phyloP scores from a whole-genome alignment of 2,329 filamentous ascomycete genomes.

The Teratosphaeria zuluensis region DNA sequence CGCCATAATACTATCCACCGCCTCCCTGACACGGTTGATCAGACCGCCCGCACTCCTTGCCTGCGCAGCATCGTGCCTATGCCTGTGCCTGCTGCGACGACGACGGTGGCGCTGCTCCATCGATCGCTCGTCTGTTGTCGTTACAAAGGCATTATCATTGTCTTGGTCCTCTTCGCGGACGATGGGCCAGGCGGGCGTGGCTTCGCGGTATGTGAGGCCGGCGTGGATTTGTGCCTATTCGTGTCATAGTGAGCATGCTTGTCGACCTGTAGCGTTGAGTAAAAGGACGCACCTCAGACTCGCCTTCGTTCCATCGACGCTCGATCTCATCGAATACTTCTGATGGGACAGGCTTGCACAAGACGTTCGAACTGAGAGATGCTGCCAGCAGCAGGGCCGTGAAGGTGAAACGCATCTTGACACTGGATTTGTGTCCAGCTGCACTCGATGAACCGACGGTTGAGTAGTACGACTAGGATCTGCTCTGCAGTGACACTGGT shows the following conservation, averaged over 20 bases:
- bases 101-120: neutral
- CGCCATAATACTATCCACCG: slow-evolving; percentile 9
- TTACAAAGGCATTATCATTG: neutral
- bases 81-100: neutral
- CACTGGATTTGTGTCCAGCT: too few species aligned
- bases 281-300: too few species aligned
- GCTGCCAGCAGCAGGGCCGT: slow-evolving; percentile 7
- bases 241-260: too few species aligned
- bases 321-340: slow-evolving; percentile 18
- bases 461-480: neutral
- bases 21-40: slow-evolving; percentile 5
- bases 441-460: neutral
- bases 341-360: slow-evolving; percentile 7
- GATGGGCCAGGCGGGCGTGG: slow-evolving; percentile 13
- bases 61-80: neutral
- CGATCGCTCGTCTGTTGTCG: slow-evolving; percentile 10
- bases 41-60: neutral
- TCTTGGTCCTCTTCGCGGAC: neutral
- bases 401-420: slow-evolving; percentile 8
- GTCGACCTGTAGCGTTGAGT: too few species aligned
- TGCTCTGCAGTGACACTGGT: neutral
- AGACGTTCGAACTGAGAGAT: slow-evolving; percentile 2
- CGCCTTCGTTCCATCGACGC: slow-evolving; percentile 16
- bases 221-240: slow-evolving; percentile 14
- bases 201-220: slow-evolving; percentile 7